Evolutionary conservation across 164 flowering plant species (phyloP), one percentile per base, ranked within the genome.

Genomic region (Nelumbo lutea): DNA sequence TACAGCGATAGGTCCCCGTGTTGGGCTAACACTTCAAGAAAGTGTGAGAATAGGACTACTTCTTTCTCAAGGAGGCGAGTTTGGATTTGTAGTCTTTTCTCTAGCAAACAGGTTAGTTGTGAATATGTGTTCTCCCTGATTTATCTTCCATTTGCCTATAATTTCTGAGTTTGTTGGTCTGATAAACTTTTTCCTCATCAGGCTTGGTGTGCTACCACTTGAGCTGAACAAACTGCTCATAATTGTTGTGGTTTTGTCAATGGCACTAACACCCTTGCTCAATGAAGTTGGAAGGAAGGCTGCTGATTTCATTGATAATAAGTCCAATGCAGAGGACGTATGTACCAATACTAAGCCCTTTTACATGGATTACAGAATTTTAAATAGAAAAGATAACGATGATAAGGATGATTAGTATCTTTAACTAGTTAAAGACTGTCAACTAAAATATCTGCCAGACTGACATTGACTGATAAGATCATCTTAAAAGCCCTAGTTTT

Each of bases 61-160:
- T 76, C 88, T 95, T 67, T 95, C 99, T 42, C 99, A 95, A 76
- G 98, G 99, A 79, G 99, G 99, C 45, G 99, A 95, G 79, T 95
- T 95, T 76, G 97, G 85, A 59, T 95, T 95, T 80, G 99, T 95
- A 1, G 99, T 95, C 46, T 95, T 95, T 79, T 92, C 98, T 67
- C 82, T 95, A 15, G 99, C 99, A 55, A 95, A 95, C 84, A 90
- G 99, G 99, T 88, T 43, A 69, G 79, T 73, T 47, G 27, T 62
- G 38, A 42, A 43, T 61, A 9, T 65, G 48, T 64, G 27, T 43
- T 57, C 42, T 64, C 47, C 47, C 27, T 38, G 43, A 51, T 52
- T 15, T 50, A 56, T 68, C 50, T 44, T 42, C 13, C 57, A 5
- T 60, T 70, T 51, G 14, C 39, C 48, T 50, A 67, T 63, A 52